A percentile compares a stretch with the other conserved stretches of the same genome.
Evolutionary conservation across 345 rosid species (phyloP).

Genomic region (Melastoma malabathricum): DNA sequence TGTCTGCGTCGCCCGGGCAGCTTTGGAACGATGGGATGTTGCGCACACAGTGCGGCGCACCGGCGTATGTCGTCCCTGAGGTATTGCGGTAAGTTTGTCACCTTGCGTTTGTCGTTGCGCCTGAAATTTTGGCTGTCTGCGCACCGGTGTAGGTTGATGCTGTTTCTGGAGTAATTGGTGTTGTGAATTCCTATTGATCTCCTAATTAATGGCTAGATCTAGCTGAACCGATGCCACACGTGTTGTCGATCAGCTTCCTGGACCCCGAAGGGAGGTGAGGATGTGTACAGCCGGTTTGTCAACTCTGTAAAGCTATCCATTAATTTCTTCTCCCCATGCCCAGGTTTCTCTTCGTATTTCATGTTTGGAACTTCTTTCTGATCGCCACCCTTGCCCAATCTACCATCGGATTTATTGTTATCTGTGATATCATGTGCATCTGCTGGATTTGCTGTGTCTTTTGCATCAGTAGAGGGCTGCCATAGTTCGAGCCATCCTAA

Average conservation of each 20-base stretch:
- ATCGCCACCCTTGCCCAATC: constrained; percentile 5
- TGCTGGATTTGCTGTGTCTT: constrained; percentile 23
- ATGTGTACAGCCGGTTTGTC: too few relatives aligned
- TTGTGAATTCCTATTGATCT: constrained; percentile 14
- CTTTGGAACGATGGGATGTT: constrained; percentile 58
- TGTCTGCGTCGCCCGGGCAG: constrained; percentile 63
- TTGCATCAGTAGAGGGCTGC: too few relatives aligned
- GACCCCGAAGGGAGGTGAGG: neutral
- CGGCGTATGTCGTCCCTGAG: constrained; percentile 90
- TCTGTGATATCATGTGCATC: constrained; percentile 5
- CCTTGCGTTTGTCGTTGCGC: too few relatives aligned
- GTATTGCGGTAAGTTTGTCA: too few relatives aligned
- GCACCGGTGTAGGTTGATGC: too few relatives aligned
- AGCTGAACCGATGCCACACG: constrained; percentile 8
- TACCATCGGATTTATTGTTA: constrained; percentile 7
- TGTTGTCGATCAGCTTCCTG: constrained; percentile 3
- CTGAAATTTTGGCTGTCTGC: too few relatives aligned
- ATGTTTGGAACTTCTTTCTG: constrained; percentile 16
- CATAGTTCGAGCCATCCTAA: too few relatives aligned
- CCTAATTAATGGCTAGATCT: constrained; percentile 9
- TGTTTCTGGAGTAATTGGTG: too few relatives aligned
- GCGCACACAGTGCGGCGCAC: constrained; percentile 74
- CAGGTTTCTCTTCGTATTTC: constrained; percentile 11
- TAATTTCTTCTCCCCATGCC: constrained; percentile 14
- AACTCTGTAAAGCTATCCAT: constrained; percentile 13